Conservation (phyloP, 257 asterid species). For the Striga asiatica region DNA sequence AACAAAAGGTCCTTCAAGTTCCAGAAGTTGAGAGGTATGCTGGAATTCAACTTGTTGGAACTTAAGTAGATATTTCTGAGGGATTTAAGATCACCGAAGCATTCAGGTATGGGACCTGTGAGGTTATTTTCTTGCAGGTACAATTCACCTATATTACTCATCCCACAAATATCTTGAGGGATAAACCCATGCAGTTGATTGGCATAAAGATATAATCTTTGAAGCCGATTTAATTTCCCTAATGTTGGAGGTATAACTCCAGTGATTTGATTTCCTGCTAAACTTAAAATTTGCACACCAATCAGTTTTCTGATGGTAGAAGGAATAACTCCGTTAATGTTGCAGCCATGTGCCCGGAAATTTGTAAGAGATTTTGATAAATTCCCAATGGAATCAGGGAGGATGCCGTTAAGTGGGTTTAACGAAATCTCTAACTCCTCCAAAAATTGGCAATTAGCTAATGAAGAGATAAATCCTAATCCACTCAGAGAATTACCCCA, state of each 20-base stretch:
- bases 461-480: background rate
- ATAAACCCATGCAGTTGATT: conserved; percentile 18
- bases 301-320: conserved; percentile 10
- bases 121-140: conserved; percentile 12
- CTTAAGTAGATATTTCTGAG: conserved; percentile 11
- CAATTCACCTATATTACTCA: conserved; percentile 10
- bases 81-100: conserved; percentile 16
- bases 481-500: conserved; percentile 20
- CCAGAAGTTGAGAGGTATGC: conserved; percentile 19
- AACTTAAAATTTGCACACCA: background rate
- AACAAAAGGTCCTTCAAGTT: conserved; percentile 8
- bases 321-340: conserved; percentile 9
- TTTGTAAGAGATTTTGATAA: background rate
- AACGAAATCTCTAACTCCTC: background rate
- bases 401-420: background rate
- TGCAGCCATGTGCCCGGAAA: background rate
- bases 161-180: conserved; percentile 7
- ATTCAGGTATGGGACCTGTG: conserved; percentile 20
- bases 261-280: background rate
- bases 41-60: conserved; percentile 17
- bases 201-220: background rate
- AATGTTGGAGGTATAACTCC: conserved; percentile 8
- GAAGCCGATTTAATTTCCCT: background rate
- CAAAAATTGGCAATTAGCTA: background rate
- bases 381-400: conserved; percentile 16